Evolutionary conservation across 192 early-diverging fungal species (phyloP).

Genomic region (Linnemannia schmuckeri): DNA sequence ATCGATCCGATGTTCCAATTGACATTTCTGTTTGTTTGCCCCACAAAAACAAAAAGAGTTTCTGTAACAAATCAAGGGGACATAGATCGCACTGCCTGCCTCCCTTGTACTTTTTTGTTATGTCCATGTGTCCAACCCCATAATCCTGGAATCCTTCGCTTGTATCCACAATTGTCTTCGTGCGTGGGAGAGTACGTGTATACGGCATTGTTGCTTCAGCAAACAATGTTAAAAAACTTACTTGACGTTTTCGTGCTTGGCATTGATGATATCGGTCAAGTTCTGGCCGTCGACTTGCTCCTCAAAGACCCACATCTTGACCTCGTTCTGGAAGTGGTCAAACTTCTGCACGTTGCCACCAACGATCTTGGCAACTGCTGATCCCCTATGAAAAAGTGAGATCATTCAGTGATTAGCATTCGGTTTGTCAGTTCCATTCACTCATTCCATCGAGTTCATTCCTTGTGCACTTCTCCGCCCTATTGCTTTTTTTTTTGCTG

Average conservation of each 20-base stretch:
- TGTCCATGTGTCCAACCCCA: constrained; percentile 13
- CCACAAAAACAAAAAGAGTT: background rate
- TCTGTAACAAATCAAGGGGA: background rate
- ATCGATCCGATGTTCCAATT: background rate
- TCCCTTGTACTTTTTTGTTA: background rate
- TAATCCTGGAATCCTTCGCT: background rate
- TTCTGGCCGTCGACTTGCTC: constrained; percentile 85
- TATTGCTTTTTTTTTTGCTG: background rate
- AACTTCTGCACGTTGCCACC: constrained; percentile 80
- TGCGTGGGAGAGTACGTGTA: constrained; percentile 5
- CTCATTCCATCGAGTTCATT: too few relatives aligned
- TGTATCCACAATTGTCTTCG: background rate
- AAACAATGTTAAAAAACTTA: constrained; percentile 23
- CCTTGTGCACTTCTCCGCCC: too few relatives aligned
- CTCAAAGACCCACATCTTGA: constrained; percentile 97
- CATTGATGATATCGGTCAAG: constrained; percentile 95
- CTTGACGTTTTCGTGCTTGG: constrained; percentile 90
- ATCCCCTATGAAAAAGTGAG: constrained; percentile 76
- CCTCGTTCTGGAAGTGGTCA: constrained; percentile 77
- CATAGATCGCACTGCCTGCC: background rate
- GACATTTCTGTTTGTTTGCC: background rate
- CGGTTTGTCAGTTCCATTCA: background rate
- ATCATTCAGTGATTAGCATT: background rate
- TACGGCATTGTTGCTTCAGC: background rate
- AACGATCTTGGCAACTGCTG: constrained; percentile 91